Evolutionary conservation across 1,284 basidiomycete genomes (phyloP).

Genomic region (Boletellus deceptivus): DNA sequence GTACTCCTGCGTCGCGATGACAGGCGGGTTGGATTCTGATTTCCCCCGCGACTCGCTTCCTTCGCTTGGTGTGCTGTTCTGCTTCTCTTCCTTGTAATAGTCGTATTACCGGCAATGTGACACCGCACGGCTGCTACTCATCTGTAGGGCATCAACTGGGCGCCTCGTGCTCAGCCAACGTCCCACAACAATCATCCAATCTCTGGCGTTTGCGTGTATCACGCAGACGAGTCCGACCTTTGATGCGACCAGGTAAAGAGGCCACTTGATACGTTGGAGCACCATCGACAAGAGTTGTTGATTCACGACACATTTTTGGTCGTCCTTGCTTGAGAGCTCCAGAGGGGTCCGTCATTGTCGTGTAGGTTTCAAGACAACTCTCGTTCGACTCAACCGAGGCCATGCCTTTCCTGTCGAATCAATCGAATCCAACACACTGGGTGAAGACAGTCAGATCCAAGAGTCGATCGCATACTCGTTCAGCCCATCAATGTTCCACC

Average conservation of each 20-base stretch:
- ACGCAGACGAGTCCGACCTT: no score
- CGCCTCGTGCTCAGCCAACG: no score
- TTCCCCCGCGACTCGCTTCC: slow-evolving; percentile 1
- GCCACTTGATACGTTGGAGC: background rate
- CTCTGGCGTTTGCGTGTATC: no score
- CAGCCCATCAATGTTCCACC: no score
- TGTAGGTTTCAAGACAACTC: slow-evolving; percentile 15
- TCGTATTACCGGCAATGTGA: background rate
- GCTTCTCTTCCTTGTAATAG: background rate
- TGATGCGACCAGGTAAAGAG: background rate
- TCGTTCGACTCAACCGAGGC: slow-evolving; percentile 19
- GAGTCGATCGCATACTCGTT: background rate
- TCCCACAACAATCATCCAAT: background rate
- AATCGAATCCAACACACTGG: background rate
- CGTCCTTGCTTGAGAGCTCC: background rate
- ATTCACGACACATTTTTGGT: slow-evolving; percentile 3
- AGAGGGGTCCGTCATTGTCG: background rate
- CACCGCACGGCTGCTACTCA: no score
- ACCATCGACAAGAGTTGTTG: background rate
- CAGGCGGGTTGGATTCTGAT: no score
- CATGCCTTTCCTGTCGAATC: background rate
- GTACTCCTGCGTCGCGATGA: no score
- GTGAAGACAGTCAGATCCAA: background rate
- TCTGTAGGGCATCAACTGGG: no score
- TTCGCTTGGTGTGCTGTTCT: background rate